Percentiles rank a stretch among this genome's conserved stretches.
Conservation (phyloP, 805 yeast genomes). For the Candida maris region DNA sequence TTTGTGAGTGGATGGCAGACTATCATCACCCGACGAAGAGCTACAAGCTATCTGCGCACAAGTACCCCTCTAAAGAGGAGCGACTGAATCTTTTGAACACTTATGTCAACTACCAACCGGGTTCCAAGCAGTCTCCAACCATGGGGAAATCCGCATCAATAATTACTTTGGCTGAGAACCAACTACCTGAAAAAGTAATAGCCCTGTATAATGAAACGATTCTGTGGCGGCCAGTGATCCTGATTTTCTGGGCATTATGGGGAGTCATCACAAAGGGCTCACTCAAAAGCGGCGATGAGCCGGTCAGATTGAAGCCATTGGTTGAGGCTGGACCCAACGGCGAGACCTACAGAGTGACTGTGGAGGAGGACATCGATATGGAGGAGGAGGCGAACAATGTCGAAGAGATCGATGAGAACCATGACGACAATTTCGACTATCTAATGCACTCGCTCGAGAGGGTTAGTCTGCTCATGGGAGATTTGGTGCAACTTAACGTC, state of each 20-base stretch:
- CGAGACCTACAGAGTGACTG: conserved; percentile 39
- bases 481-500: conserved; percentile 60
- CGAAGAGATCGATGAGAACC: conserved; percentile 27
- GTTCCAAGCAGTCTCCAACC: conserved; percentile 21
- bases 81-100: conserved; percentile 68
- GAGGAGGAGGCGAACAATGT: conserved; percentile 24
- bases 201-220: conserved; percentile 60
- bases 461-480: conserved; percentile 69
- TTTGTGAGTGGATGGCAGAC: conserved; percentile 96
- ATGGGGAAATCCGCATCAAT: conserved; percentile 24
- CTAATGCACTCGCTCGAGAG: conserved; percentile 72
- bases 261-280: conserved; percentile 55
- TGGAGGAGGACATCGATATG: conserved; percentile 24
- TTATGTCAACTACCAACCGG: conserved; percentile 64
- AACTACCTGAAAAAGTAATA: conserved; percentile 36
- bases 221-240: conserved; percentile 78
- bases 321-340: conserved; percentile 55
- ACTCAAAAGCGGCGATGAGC: conserved; percentile 6
- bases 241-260: conserved; percentile 86
- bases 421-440: conserved; percentile 71
- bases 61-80: conserved; percentile 67
- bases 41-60: conserved; percentile 50
- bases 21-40: conserved; percentile 61
- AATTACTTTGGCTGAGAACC: conserved; percentile 35
- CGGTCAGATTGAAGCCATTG: conserved; percentile 20